These are phyloP conservation scores for Chamaecyparis obtusa DNA, from an alignment of 75 land plant species.

Conservation along the genomic window DNA sequence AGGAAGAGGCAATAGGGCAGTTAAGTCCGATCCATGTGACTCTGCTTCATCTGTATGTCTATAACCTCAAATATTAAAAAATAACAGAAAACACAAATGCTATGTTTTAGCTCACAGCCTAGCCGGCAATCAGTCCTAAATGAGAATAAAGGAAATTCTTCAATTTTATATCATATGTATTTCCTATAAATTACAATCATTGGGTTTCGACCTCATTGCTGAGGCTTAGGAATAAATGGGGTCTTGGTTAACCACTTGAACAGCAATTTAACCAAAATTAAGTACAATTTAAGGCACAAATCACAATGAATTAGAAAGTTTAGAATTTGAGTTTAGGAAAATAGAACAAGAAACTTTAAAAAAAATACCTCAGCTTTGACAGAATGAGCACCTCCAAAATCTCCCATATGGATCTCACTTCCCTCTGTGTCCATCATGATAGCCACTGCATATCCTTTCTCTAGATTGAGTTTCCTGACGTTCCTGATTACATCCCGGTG, in stretches of 20 bases:
- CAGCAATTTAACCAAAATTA: not conserved
- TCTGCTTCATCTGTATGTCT: too few relatives aligned
- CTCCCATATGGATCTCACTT: conserved; percentile 53
- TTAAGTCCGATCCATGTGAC: too few relatives aligned
- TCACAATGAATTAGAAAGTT: not conserved
- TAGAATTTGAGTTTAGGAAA: not conserved
- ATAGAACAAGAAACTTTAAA: not conserved
- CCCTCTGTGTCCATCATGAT: conserved; percentile 67
- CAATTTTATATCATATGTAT: not conserved
- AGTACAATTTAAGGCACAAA: not conserved
- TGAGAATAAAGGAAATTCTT: not conserved
- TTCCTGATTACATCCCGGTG: conserved; percentile 51
- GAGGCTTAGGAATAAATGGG: not conserved
- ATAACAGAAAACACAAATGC: not conserved
- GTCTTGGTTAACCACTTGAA: not conserved
- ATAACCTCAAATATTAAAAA: not conserved
- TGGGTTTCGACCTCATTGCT: not conserved
- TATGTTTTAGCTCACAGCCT: not conserved
- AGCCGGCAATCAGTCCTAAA: not conserved
- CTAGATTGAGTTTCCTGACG: conserved; percentile 36
- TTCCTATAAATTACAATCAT: not conserved
- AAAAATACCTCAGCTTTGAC: conserved; percentile 54
- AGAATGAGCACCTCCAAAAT: conserved; percentile 42
- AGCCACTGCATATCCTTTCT: conserved; percentile 44
- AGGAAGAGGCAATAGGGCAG: too few relatives aligned